A percentile compares a stretch with the other conserved stretches of the same genome.
phyloP scores from a whole-genome alignment of 352 stramenopile species.

The Globisporangium solare region DNA sequence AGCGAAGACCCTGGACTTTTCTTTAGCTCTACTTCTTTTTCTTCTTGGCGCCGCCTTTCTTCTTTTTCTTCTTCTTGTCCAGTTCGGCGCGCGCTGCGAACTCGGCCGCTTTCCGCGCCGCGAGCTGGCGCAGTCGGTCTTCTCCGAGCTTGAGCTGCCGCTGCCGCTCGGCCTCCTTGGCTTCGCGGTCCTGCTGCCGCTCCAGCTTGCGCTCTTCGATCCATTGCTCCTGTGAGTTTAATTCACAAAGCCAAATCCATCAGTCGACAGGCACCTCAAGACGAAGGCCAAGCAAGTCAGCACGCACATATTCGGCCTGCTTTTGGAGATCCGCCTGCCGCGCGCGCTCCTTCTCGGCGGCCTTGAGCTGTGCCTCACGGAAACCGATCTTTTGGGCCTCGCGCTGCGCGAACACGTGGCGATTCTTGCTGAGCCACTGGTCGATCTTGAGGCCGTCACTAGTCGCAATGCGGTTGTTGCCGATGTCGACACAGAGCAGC shows the following conservation, averaged over 20 bases:
- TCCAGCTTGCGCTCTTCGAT: slow-evolving; percentile 71
- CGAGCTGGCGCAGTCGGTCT: slow-evolving; percentile 58
- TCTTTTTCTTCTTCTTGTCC: slow-evolving; percentile 84
- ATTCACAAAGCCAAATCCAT: slow-evolving; percentile 1
- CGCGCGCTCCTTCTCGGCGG: slow-evolving; percentile 43
- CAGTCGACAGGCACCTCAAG: slow-evolving; percentile 2
- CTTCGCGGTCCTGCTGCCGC: slow-evolving; percentile 38
- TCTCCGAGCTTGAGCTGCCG: slow-evolving; percentile 53
- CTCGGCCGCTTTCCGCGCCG: slow-evolving; percentile 64
- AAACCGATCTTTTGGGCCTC: slow-evolving; percentile 40
- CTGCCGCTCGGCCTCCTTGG: slow-evolving; percentile 45
- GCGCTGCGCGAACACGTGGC: slow-evolving; percentile 29
- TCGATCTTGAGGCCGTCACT: slow-evolving; percentile 48
- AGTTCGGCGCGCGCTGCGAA: slow-evolving; percentile 67
- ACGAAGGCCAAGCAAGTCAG: not conserved
- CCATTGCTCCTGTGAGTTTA: slow-evolving; percentile 46
- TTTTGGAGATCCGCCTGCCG: slow-evolving; percentile 44
- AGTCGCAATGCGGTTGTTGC: slow-evolving; percentile 69
- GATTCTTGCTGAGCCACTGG: slow-evolving; percentile 47
- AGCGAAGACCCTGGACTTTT: too few relatives aligned
- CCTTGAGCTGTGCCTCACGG: slow-evolving; percentile 41
- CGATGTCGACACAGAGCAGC: slow-evolving; percentile 71
- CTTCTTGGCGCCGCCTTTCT: slow-evolving; percentile 28
- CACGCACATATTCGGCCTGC: slow-evolving; percentile 50
- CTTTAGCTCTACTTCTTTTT: slow-evolving; percentile 41